Conservation (phyloP, 768 basidiomycete genomes). For the Exidia glandulosa region DNA sequence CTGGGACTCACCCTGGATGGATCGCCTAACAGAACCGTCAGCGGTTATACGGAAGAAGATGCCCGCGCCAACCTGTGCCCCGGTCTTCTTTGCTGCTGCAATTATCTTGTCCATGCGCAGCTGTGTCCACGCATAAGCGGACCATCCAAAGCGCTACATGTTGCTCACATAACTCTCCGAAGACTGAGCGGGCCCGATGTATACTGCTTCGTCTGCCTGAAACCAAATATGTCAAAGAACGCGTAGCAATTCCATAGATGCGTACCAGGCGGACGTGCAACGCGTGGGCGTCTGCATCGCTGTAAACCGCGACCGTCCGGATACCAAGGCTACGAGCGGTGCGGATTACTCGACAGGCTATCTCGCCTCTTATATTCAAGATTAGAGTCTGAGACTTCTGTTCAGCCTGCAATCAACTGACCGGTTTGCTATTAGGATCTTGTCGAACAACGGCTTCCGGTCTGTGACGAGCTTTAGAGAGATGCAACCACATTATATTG, state of each 20-base stretch:
- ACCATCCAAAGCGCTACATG: neutral
- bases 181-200: constrained; percentile 86
- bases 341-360: constrained; percentile 89
- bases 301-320: constrained; percentile 86
- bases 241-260: neutral
- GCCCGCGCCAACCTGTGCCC: constrained; percentile 58
- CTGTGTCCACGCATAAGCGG: constrained; percentile 25
- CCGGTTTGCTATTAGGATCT: constrained; percentile 90
- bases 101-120: constrained; percentile 83
- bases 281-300: constrained; percentile 71
- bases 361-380: constrained; percentile 61
- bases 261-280: constrained; percentile 72
- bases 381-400: neutral
- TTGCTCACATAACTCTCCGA: constrained; percentile 75
- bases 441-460: constrained; percentile 46
- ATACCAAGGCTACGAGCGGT: constrained; percentile 83
- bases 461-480: too few species aligned
- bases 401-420: constrained; percentile 17
- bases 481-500: neutral
- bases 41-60: neutral
- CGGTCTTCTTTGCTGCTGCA: constrained; percentile 65
- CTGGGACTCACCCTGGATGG: constrained; percentile 64
- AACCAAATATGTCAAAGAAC: constrained; percentile 6
- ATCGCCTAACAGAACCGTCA: constrained; percentile 47
- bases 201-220: constrained; percentile 80